Percentiles rank a stretch among this genome's conserved stretches.
These are phyloP conservation scores for Sindora glabra DNA, from an alignment of 306 rosid species.

Conservation along the genomic window DNA sequence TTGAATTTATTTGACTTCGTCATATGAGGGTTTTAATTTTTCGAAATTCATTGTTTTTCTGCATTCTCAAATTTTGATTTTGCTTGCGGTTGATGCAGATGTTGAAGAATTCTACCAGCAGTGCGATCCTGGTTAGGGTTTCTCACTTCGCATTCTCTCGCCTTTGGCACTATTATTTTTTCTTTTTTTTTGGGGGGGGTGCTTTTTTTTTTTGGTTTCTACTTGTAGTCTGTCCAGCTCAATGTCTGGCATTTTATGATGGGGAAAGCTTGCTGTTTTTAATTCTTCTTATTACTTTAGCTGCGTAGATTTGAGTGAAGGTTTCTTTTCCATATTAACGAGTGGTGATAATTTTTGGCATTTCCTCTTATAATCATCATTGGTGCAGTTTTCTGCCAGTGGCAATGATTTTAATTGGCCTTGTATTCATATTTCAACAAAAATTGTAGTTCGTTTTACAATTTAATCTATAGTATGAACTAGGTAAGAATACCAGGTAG, in stretches of 20 bases:
- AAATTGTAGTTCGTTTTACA: not conserved
- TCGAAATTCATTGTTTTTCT: not conserved
- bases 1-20: too few relatives aligned
- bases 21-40: too few relatives aligned
- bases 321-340: not conserved
- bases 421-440: not conserved
- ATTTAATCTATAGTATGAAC: not conserved
- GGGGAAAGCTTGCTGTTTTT: not conserved
- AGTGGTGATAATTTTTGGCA: not conserved
- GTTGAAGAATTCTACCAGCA: slow-evolving; percentile 45
- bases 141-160: not conserved
- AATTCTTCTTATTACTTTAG: not conserved
- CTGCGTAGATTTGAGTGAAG: not conserved
- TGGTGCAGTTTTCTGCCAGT: not conserved
- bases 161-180: not conserved
- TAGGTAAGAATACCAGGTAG: not conserved
- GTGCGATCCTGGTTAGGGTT: slow-evolving; percentile 71
- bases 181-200: not conserved
- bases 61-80: not conserved
- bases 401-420: not conserved
- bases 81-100: slow-evolving; percentile 28
- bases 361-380: not conserved
- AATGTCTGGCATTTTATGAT: not conserved
- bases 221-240: not conserved
- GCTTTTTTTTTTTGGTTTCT: not conserved